Percentiles rank a stretch among this genome's conserved stretches.
These are phyloP conservation scores for Scheffersomyces titani DNA, from an alignment of 1,139 yeast genomes.

Conservation along the genomic window DNA sequence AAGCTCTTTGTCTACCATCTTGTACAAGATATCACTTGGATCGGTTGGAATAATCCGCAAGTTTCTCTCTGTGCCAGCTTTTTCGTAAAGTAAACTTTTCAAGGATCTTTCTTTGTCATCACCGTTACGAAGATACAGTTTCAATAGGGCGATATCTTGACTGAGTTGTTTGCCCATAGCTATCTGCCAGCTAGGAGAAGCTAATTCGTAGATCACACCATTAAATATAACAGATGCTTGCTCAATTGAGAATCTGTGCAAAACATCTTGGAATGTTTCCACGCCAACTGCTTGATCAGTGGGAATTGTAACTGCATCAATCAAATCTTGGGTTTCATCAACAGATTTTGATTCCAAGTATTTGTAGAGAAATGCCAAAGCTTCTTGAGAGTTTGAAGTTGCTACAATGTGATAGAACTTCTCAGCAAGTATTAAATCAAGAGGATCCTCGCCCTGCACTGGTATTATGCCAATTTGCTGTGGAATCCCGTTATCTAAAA, in stretches of 20 bases:
- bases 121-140: constrained; percentile 23
- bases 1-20: constrained; percentile 29
- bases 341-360: constrained; percentile 28
- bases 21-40: constrained; percentile 35
- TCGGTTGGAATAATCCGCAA: constrained; percentile 35
- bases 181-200: constrained; percentile 39
- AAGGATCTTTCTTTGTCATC: constrained; percentile 21
- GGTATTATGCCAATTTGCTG: constrained; percentile 85
- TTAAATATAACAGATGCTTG: constrained; percentile 65
- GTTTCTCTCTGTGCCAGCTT: constrained; percentile 35
- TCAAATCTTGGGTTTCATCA: constrained; percentile 26
- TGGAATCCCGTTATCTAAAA: constrained; percentile 63
- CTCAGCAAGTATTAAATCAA: constrained; percentile 31
- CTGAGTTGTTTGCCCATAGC: constrained; percentile 40
- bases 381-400: constrained; percentile 33
- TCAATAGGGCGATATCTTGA: constrained; percentile 36
- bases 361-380: constrained; percentile 44
- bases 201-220: constrained; percentile 60
- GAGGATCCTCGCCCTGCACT: constrained; percentile 31
- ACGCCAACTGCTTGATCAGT: constrained; percentile 11
- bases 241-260: constrained; percentile 36
- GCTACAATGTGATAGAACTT: constrained; percentile 36
- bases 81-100: constrained; percentile 32
- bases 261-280: constrained; percentile 13
- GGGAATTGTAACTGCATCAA: constrained; percentile 21